These are phyloP conservation scores for Blastobotrys parvus DNA, from an alignment of 805 yeast species.

Conservation along the genomic window DNA sequence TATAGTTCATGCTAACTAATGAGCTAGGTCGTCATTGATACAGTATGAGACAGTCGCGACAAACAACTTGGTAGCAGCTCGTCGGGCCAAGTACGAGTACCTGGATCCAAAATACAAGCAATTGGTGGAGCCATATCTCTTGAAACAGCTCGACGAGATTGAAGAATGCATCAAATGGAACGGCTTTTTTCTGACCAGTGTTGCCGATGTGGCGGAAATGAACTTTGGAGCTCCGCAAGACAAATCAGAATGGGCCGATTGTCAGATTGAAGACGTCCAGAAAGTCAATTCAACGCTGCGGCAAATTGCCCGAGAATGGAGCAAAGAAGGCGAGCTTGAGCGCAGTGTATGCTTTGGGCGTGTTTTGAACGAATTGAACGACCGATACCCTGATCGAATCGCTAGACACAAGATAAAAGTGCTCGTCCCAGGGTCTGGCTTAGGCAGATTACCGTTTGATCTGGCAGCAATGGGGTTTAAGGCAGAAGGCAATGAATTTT, in stretches of 20 bases:
- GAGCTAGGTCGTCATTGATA: constrained; percentile 7
- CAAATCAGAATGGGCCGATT: constrained; percentile 18
- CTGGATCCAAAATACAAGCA: constrained; percentile 3
- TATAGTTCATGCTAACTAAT: background rate
- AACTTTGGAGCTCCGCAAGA: constrained; percentile 20
- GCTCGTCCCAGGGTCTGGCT: constrained; percentile 84
- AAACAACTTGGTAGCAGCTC: constrained; percentile 8
- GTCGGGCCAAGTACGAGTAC: constrained; percentile 8
- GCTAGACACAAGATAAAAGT: constrained; percentile 30
- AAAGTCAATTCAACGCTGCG: constrained; percentile 50
- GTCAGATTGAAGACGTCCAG: constrained; percentile 39
- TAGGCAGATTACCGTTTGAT: constrained; percentile 75
- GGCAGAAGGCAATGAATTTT: constrained; percentile 74
- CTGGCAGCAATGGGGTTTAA: constrained; percentile 35
- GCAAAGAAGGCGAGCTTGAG: constrained; percentile 44
- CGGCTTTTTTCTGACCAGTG: constrained; percentile 15
- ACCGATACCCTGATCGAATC: constrained; percentile 22
- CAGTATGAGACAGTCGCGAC: constrained; percentile 8
- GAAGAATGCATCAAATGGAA: constrained; percentile 15
- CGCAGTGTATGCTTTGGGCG: constrained; percentile 47
- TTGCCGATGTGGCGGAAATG: constrained; percentile 17
- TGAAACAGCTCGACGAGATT: constrained; percentile 11
- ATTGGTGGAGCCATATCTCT: constrained; percentile 4
- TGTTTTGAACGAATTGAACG: constrained; percentile 37
- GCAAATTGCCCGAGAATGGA: constrained; percentile 81